These are phyloP conservation scores for Suhomyces bolitotheri DNA, from an alignment of 1,139 yeast genomes.

Conservation along the genomic window DNA sequence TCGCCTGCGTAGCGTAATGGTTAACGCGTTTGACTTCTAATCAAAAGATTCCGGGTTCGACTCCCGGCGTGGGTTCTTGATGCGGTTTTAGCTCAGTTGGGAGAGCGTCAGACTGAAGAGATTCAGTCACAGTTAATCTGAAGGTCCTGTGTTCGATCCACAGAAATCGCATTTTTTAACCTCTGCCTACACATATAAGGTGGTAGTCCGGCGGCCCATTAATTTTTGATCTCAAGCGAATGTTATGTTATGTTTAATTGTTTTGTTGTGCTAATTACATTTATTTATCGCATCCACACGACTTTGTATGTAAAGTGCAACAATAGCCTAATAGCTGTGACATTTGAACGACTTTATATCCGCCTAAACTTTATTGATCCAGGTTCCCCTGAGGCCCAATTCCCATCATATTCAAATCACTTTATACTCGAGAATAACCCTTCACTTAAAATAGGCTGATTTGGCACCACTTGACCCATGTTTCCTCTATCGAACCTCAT, in stretches of 20 bases:
- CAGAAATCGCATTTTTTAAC: conserved; percentile 25
- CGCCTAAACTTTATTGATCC: background rate
- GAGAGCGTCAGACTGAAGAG: conserved; percentile 88
- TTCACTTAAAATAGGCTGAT: background rate
- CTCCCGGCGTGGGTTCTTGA: conserved; percentile 28
- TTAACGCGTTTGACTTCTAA: conserved; percentile 22
- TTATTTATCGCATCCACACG: background rate
- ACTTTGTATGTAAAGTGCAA: background rate
- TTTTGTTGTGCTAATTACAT: background rate
- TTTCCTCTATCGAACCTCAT: conserved; percentile 17
- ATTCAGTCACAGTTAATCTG: conserved; percentile 44
- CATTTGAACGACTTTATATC: conserved; percentile 2
- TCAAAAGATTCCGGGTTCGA: conserved; percentile 21
- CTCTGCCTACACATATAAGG: too few relatives aligned
- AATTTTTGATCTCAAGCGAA: background rate
- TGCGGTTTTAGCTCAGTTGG: conserved; percentile 74
- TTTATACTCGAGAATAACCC: background rate
- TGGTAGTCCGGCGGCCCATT: too few relatives aligned
- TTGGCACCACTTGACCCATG: conserved; percentile 1
- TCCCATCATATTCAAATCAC: background rate
- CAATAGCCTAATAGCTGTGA: background rate
- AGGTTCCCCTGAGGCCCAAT: background rate
- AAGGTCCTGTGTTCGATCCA: conserved; percentile 62
- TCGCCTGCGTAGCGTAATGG: conserved; percentile 23
- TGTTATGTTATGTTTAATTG: background rate